These are phyloP conservation scores for Glebionis coronaria DNA, from an alignment of 129 eudicot genomes.

Conservation along the genomic window DNA sequence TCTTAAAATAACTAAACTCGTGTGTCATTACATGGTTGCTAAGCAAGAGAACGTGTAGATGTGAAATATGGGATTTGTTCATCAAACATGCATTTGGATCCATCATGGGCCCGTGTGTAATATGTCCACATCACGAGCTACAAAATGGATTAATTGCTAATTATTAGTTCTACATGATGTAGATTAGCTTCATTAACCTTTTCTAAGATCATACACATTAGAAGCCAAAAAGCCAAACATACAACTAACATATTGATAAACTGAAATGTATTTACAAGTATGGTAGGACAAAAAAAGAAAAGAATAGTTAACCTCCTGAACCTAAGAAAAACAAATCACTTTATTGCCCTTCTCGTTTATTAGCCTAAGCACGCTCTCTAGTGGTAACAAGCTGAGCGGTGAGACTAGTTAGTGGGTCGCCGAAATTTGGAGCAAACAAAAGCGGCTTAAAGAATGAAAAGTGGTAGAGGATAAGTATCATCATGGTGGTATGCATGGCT, in stretches of 20 bases:
- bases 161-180: conserved; percentile 12
- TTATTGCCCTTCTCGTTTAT: conserved; percentile 27
- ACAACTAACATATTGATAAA: conserved; percentile 11
- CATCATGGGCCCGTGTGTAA: conserved; percentile 6
- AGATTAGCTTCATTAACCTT: background rate
- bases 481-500: conserved; percentile 40
- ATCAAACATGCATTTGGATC: background rate
- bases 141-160: background rate
- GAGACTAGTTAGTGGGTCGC: background rate
- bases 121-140: conserved; percentile 14
- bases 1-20: too few species aligned
- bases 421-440: conserved; percentile 3
- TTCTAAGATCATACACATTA: background rate
- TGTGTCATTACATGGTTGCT: too few species aligned
- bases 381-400: too few species aligned
- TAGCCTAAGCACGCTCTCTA: conserved; percentile 23
- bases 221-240: conserved; percentile 22
- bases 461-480: conserved; percentile 15
- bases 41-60: background rate
- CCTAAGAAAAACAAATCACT: conserved; percentile 25
- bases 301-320: conserved; percentile 2
- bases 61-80: background rate
- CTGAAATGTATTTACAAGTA: conserved; percentile 33
- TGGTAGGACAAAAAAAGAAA: background rate
- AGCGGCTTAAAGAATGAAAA: conserved; percentile 25